A percentile compares a stretch with the other conserved stretches of the same genome.
These are phyloP conservation scores for Arthrocladium fulminans DNA, from an alignment of 2,329 filamentous ascomycete species.

Conservation along the genomic window DNA sequence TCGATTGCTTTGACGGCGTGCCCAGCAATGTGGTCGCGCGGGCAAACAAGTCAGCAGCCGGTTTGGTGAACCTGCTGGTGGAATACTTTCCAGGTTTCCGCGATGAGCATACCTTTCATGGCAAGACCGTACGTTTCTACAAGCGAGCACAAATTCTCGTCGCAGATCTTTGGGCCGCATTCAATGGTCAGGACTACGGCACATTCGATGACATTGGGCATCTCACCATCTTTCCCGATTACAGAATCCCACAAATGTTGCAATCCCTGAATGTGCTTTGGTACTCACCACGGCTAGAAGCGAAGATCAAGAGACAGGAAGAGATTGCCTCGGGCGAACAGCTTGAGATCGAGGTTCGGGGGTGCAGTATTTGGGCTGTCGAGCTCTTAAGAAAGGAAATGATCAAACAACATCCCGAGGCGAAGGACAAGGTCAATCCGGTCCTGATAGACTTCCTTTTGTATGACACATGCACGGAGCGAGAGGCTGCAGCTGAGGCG, in stretches of 20 bases:
- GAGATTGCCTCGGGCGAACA: constrained; percentile 60
- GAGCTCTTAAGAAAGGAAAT: constrained; percentile 83
- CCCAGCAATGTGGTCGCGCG: constrained; percentile 64
- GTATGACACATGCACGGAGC: constrained; percentile 86
- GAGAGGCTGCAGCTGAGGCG: constrained; percentile 53
- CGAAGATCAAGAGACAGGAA: constrained; percentile 56
- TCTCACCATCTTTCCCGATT: constrained; percentile 98
- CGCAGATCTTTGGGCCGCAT: constrained; percentile 93
- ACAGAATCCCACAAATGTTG: constrained; percentile 89
- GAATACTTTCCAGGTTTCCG: constrained; percentile 67
- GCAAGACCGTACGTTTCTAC: constrained; percentile 67
- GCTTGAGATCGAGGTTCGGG: constrained; percentile 83
- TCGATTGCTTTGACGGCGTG: constrained; percentile 68
- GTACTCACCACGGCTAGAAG: constrained; percentile 72
- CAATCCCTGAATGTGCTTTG: constrained; percentile 71
- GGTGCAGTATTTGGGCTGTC: constrained; percentile 92
- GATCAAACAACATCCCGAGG: constrained; percentile 53
- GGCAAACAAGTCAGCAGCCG: constrained; percentile 70
- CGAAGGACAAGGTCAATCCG: constrained; percentile 55
- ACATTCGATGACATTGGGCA: constrained; percentile 83
- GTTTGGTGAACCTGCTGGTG: constrained; percentile 76
- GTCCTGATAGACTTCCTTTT: constrained; percentile 95
- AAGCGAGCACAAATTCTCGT: constrained; percentile 95
- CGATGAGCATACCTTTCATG: constrained; percentile 69
- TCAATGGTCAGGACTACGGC: constrained; percentile 70